Evolutionary conservation across 2,329 filamentous ascomycete genomes (phyloP).

Genomic region (Cercospora citrullina): DNA sequence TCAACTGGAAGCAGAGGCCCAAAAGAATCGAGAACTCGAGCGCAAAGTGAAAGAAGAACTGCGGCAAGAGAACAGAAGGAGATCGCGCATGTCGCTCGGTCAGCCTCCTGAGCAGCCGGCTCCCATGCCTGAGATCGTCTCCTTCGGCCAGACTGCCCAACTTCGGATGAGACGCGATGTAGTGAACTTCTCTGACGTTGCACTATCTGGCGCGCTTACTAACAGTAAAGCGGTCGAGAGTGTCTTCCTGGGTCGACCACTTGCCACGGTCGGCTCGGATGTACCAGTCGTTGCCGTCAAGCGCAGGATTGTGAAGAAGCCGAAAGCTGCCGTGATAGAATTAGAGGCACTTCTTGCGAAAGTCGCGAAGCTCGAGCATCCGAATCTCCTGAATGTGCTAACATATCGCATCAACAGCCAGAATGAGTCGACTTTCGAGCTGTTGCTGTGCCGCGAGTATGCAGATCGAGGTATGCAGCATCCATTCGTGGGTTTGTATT

Average conservation of each 20-base stretch:
- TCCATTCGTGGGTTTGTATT: neutral
- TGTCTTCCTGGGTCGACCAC: slow-evolving; percentile 29
- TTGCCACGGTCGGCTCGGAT: slow-evolving; percentile 6
- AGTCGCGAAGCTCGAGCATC: slow-evolving; percentile 72
- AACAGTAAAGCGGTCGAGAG: slow-evolving; percentile 18
- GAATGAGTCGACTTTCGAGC: slow-evolving; percentile 25
- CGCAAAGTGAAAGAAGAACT: slow-evolving; percentile 69
- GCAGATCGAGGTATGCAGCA: slow-evolving; percentile 24
- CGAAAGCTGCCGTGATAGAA: slow-evolving; percentile 33
- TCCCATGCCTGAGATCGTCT: slow-evolving; percentile 23
- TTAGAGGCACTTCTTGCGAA: slow-evolving; percentile 58
- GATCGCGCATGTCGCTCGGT: slow-evolving; percentile 57
- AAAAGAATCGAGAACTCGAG: slow-evolving; percentile 59
- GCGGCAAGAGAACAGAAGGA: slow-evolving; percentile 69
- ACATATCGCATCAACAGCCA: slow-evolving; percentile 54
- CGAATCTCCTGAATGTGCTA: slow-evolving; percentile 74
- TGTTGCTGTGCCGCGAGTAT: slow-evolving; percentile 34
- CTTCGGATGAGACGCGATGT: slow-evolving; percentile 27
- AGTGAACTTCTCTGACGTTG: slow-evolving; percentile 31
- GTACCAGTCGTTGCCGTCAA: slow-evolving; percentile 34
- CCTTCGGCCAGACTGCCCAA: slow-evolving; percentile 34
- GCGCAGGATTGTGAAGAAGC: slow-evolving; percentile 30
- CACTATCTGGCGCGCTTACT: slow-evolving; percentile 25
- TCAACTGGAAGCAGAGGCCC: slow-evolving; percentile 37
- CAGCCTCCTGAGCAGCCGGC: slow-evolving; percentile 41